Evolutionary conservation across 192 early-diverging fungal genomes (phyloP).

Genomic region (Entomortierella lignicola): DNA sequence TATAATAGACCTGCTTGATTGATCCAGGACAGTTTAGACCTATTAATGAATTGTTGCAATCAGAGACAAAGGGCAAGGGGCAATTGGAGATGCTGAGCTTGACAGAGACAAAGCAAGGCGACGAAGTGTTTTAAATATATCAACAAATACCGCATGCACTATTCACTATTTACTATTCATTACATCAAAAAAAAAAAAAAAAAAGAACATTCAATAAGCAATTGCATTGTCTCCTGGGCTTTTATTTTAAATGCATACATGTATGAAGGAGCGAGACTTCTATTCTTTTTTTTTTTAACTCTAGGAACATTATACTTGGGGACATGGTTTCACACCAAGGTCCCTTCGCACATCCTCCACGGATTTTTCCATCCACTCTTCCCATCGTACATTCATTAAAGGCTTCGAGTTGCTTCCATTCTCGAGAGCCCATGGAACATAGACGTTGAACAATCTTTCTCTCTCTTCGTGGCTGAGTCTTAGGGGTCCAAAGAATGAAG

Average conservation of each 20-base stretch:
- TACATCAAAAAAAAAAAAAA: neutral
- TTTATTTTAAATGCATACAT: too few species aligned
- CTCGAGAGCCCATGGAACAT: constrained; percentile 95
- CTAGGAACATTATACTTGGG: constrained; percentile 20
- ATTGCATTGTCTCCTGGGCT: too few species aligned
- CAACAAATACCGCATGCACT: neutral
- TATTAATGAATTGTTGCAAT: constrained; percentile 86
- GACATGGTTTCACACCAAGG: constrained; percentile 70
- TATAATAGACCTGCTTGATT: constrained; percentile 75
- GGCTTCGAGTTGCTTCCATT: constrained; percentile 78
- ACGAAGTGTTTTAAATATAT: constrained; percentile 64
- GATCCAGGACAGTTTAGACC: constrained; percentile 93
- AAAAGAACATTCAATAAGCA: neutral
- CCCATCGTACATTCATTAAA: constrained; percentile 91
- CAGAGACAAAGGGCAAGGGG: constrained; percentile 89
- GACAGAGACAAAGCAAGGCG: constrained; percentile 77
- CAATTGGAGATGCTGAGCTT: constrained; percentile 90
- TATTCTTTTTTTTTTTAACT: too few species aligned
- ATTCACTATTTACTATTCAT: too few species aligned
- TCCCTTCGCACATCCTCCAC: constrained; percentile 79
- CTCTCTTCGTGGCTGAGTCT: constrained; percentile 71
- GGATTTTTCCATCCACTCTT: constrained; percentile 78
- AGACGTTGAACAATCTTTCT: constrained; percentile 68
- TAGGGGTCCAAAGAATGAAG: constrained; percentile 86
- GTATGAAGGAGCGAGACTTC: too few species aligned